Evolutionary conservation across 345 rosid genomes (phyloP).

Genomic region (Pelargonium nanum): DNA sequence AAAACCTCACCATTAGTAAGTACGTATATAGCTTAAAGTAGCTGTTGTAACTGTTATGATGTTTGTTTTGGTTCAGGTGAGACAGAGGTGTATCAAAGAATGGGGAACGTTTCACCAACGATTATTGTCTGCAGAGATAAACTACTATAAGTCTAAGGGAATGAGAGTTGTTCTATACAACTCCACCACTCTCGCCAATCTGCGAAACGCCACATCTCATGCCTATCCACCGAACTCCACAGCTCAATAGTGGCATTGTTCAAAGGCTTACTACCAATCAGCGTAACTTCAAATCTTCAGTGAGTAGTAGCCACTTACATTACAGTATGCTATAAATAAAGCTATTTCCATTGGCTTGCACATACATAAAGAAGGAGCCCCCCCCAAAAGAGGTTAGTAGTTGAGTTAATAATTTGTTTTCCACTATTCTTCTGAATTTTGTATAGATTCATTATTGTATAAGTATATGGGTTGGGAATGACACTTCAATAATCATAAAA

Average conservation of each 20-base stretch:
- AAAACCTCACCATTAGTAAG: not conserved
- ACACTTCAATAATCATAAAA: too few relatives aligned
- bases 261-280: too few relatives aligned
- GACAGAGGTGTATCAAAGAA: slow-evolving; percentile 74
- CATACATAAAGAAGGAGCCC: too few relatives aligned
- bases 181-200: slow-evolving; percentile 11
- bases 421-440: too few relatives aligned
- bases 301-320: too few relatives aligned
- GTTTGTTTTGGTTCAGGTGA: slow-evolving; percentile 38
- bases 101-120: slow-evolving; percentile 77
- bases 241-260: not conserved
- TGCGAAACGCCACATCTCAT: not conserved
- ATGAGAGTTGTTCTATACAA: slow-evolving; percentile 14
- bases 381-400: too few relatives aligned
- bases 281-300: too few relatives aligned
- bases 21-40: not conserved
- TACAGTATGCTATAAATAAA: too few relatives aligned
- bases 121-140: slow-evolving; percentile 45
- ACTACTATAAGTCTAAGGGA: slow-evolving; percentile 36
- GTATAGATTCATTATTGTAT: too few relatives aligned
- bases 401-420: too few relatives aligned
- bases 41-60: not conserved
- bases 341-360: too few relatives aligned
- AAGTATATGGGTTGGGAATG: too few relatives aligned
- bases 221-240: not conserved